Evolutionary conservation across 176 grass and related monocot genomes (phyloP), one percentile per base, ranked within the genome.

Genomic region (Juncus effusus): DNA sequence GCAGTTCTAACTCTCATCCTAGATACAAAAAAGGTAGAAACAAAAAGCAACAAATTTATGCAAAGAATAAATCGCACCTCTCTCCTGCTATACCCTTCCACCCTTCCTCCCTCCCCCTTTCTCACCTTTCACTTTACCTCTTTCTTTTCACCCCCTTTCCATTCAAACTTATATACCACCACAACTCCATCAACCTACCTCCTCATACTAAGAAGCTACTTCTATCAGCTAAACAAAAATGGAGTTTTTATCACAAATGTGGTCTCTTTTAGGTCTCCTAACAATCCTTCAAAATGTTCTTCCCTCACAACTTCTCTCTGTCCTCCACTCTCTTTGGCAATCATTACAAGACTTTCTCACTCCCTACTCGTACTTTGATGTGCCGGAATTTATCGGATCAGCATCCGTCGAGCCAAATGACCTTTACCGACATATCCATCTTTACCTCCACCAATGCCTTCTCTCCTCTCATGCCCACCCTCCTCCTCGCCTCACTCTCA

Each of bases 231-330:
- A 39, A 13, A 40, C 19, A 4, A 53, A 4, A 76, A 99, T 99
- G 94, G 78, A 99, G 80, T 88, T 93, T 45, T 61, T 99, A 57
- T 92, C 94, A 12, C 83, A 89, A 74, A 93, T 99, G 94, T 93
- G 94, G 94, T 99, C 94, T 19, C 82, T 99, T 1, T 58, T 99
- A n/a, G 94, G 94, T 51, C 80, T 99, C 61, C 82, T 99, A 38
- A 99, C 94, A 55, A 87, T 99, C 67, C 88, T 93, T 60, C 94
- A 99, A 78, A 99, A 99, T 77, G 85, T 99, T 35, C 94, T 93
- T 40, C 94, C 94, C 6, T 86, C 88, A 54, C 88, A 93, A 74
- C 80, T 99, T 10, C 88, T 99, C 64, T 75, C 85, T 40, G 80
- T 89, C 4, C 88, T 99, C 7, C 88, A 99, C 61, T 92, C 88